These are phyloP conservation scores for Trichoderma harzianum DNA, from an alignment of 2,329 filamentous ascomycete genomes.

Conservation along the genomic window DNA sequence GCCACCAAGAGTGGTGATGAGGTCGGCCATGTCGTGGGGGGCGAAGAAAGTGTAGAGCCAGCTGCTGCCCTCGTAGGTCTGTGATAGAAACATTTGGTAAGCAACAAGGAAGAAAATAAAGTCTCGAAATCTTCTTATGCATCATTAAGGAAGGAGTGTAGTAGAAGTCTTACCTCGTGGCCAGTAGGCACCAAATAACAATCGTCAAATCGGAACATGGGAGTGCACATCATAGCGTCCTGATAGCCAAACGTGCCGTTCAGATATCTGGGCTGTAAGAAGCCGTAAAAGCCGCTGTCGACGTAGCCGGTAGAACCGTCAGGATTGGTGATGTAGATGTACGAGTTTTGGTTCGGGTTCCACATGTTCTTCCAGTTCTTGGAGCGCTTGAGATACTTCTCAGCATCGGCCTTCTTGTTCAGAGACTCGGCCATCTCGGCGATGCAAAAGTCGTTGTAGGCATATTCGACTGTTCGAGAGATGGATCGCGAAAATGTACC, in stretches of 20 bases:
- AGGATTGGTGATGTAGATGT: slow-evolving; percentile 2
- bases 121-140: accelerated
- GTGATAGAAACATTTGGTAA: neutral
- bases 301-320: slow-evolving; percentile 13
- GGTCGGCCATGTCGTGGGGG: slow-evolving; percentile 44
- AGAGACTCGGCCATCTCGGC: slow-evolving; percentile 58
- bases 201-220: slow-evolving; percentile 44
- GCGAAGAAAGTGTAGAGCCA: slow-evolving; percentile 69
- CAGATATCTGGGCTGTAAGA: slow-evolving; percentile 63
- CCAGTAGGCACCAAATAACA: slow-evolving; percentile 27
- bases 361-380: slow-evolving; percentile 70
- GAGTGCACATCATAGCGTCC: slow-evolving; percentile 46
- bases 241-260: slow-evolving; percentile 67
- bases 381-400: slow-evolving; percentile 59
- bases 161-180: slow-evolving; percentile 19
- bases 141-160: too few species aligned
- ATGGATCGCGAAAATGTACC: slow-evolving; percentile 67
- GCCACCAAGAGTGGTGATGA: slow-evolving; percentile 59
- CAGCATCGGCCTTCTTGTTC: slow-evolving; percentile 48
- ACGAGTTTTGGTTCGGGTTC: slow-evolving; percentile 32
- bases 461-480: slow-evolving; percentile 73
- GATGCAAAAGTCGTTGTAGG: slow-evolving; percentile 75
- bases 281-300: slow-evolving; percentile 46
- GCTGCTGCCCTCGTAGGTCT: slow-evolving; percentile 64
- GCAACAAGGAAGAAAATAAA: neutral